phyloP scores from a whole-genome alignment of 2,329 filamentous ascomycete genomes.

The Colletotrichum sp. region DNA sequence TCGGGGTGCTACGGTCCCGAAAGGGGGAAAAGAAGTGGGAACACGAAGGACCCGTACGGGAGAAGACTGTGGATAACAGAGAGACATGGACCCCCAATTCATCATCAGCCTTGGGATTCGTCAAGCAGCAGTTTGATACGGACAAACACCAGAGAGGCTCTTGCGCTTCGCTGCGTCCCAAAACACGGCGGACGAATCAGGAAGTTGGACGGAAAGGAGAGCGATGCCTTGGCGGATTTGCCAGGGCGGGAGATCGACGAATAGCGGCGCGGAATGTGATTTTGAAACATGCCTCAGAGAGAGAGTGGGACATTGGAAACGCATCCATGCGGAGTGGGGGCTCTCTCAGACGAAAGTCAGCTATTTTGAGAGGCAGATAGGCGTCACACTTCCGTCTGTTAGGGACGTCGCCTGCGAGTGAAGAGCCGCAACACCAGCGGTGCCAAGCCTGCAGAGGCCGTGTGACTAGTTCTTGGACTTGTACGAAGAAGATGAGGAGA shows the following conservation, averaged over 20 bases:
- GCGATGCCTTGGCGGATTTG: neutral
- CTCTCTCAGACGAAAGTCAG: neutral
- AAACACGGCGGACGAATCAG: neutral
- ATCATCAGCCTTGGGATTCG: neutral
- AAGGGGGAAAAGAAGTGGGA: neutral
- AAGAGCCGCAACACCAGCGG: neutral
- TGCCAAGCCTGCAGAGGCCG: neutral
- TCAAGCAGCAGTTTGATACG: neutral
- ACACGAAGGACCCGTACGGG: neutral
- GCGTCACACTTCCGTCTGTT: neutral
- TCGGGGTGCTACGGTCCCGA: neutral
- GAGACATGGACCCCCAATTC: neutral
- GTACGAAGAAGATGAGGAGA: neutral
- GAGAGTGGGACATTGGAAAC: slow-evolving; percentile 8
- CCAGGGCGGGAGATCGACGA: slow-evolving; percentile 17
- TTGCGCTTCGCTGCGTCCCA: neutral
- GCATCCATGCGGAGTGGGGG: slow-evolving; percentile 15
- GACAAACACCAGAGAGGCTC: neutral
- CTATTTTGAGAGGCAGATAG: neutral
- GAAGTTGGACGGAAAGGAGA: neutral
- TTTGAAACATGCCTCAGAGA: slow-evolving; percentile 20
- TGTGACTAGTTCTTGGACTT: neutral
- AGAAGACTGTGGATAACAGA: too few species aligned
- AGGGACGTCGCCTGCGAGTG: neutral
- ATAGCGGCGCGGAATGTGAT: slow-evolving; percentile 1